Percentiles rank a stretch among this genome's conserved stretches.
Conservation (phyloP, 1,284 basidiomycete genomes). For the Sanghuangporus baumii region DNA sequence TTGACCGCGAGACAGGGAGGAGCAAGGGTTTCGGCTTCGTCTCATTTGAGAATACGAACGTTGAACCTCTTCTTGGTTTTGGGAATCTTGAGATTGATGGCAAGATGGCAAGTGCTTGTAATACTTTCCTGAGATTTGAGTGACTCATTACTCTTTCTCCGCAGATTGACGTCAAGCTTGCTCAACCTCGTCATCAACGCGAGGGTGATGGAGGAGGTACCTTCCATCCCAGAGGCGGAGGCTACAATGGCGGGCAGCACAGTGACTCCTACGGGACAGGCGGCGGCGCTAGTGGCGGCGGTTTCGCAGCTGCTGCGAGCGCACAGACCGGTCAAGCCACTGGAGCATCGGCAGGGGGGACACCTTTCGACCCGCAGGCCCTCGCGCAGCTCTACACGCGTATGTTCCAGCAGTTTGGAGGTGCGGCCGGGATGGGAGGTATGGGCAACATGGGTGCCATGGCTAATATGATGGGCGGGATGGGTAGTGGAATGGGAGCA, state of each 20-base stretch:
- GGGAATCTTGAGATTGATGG: conserved; percentile 87
- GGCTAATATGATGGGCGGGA: conserved; percentile 34
- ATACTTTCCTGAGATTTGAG: not conserved
- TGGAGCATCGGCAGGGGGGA: conserved; percentile 33
- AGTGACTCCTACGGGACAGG: conserved; percentile 26
- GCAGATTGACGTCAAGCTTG: conserved; percentile 93
- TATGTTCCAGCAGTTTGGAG: conserved; percentile 74
- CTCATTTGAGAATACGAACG: conserved; percentile 87
- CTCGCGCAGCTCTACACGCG: conserved; percentile 76
- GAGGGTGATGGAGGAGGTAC: conserved; percentile 32
- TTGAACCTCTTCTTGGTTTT: conserved; percentile 79
- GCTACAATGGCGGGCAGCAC: conserved; percentile 21
- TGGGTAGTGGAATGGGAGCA: conserved; percentile 30
- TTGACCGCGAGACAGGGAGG: conserved; percentile 92
- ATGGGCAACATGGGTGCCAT: conserved; percentile 27
- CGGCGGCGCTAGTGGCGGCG: conserved; percentile 18
- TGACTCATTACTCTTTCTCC: not conserved
- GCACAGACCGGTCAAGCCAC: conserved; percentile 12
- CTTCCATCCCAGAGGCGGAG: conserved; percentile 13
- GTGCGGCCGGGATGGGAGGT: conserved; percentile 39
- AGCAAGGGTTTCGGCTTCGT: conserved; percentile 99
- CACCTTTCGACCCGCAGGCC: conserved; percentile 76
- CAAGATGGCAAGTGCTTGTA: conserved; percentile 63
- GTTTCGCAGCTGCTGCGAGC: conserved; percentile 15
- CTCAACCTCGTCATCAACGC: conserved; percentile 80